phyloP scores from a whole-genome alignment of 2,329 filamentous ascomycete species.

The Aureobasidium zeae region DNA sequence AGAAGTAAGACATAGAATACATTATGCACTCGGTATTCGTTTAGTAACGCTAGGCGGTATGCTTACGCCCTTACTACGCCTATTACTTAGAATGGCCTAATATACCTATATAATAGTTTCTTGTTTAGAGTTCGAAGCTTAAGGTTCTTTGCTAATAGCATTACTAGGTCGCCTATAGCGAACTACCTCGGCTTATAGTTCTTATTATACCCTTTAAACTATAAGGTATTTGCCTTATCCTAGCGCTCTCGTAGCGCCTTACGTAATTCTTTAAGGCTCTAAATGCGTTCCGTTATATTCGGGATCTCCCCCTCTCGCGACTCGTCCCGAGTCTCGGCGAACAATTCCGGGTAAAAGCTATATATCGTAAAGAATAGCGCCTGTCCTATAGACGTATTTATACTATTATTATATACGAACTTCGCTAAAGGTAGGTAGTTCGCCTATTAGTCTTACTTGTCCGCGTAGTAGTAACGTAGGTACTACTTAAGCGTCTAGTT shows the following conservation, averaged over 20 bases:
- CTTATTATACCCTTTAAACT: conserved; percentile 12
- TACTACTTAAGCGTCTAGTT: conserved; percentile 19
- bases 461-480: conserved; percentile 5
- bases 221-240: not conserved
- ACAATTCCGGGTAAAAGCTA: conserved; percentile 8
- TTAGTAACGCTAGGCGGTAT: conserved; percentile 14
- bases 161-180: conserved; percentile 16
- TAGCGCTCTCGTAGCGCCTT: conserved; percentile 7
- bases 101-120: conserved; percentile 16
- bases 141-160: too few species aligned
- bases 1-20: conserved; percentile 18
- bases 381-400: not conserved
- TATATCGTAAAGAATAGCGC: conserved; percentile 14
- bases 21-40: conserved; percentile 14
- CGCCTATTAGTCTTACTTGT: conserved; percentile 13
- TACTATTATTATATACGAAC: conserved; percentile 14
- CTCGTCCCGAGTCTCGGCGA: not conserved
- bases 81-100: conserved; percentile 16
- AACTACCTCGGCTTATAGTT: conserved; percentile 3
- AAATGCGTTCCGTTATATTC: not conserved
- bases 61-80: conserved; percentile 10
- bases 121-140: conserved; percentile 12
- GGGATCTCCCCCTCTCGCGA: conserved; percentile 8
- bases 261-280: too few species aligned
- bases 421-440: conserved; percentile 1